Evolutionary conservation across 1,139 yeast species (phyloP).

Genomic region (Taphrina betulina): DNA sequence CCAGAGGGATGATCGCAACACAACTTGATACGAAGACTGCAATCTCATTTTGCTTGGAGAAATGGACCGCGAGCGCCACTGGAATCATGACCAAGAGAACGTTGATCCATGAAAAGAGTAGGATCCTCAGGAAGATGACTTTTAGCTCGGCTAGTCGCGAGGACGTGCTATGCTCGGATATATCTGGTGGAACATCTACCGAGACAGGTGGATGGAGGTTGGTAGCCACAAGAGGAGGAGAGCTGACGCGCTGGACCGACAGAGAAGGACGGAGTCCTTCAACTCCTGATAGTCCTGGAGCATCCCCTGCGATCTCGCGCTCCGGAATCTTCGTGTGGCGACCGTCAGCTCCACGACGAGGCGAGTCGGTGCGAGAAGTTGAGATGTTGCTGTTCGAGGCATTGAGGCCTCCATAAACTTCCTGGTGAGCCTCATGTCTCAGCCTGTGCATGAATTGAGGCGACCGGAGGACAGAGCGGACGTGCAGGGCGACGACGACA

Average conservation of each 20-base stretch:
- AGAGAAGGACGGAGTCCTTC: too few relatives aligned
- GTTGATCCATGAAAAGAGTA: slow-evolving; percentile 73
- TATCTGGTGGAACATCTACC: not conserved
- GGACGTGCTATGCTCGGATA: not conserved
- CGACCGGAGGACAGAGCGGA: not conserved
- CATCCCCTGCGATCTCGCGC: too few relatives aligned
- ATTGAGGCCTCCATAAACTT: slow-evolving; percentile 3
- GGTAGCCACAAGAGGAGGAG: too few relatives aligned
- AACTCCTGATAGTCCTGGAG: too few relatives aligned
- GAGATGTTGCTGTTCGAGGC: not conserved
- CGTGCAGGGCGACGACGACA: not conserved
- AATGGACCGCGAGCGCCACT: slow-evolving; percentile 74
- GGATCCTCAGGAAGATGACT: slow-evolving; percentile 42
- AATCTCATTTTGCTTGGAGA: slow-evolving; percentile 56
- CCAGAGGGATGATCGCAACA: slow-evolving; percentile 87
- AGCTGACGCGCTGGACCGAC: too few relatives aligned
- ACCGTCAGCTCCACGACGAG: too few relatives aligned
- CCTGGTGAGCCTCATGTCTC: slow-evolving; percentile 11
- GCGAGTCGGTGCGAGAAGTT: not conserved
- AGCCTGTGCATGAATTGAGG: slow-evolving; percentile 3
- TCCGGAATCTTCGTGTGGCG: too few relatives aligned
- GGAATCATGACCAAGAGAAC: slow-evolving; percentile 79
- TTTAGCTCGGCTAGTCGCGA: not conserved
- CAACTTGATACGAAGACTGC: slow-evolving; percentile 73
- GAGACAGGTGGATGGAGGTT: not conserved